These are phyloP conservation scores for Erythrophleum fordii DNA, from an alignment of 306 rosid genomes.

Conservation along the genomic window DNA sequence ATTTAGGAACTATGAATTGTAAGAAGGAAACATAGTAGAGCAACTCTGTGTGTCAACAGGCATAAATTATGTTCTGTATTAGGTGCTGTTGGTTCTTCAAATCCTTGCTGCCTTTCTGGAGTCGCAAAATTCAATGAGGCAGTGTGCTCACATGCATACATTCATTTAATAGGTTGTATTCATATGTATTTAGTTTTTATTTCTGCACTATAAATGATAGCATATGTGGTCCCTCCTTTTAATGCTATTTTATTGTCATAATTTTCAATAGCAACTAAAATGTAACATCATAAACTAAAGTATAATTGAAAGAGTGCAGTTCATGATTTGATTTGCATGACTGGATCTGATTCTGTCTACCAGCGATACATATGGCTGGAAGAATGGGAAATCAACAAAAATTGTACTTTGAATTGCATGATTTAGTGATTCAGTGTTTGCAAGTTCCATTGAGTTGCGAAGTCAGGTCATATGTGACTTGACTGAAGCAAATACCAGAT, in stretches of 20 bases:
- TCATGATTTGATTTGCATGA: background rate
- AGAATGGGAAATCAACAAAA: background rate
- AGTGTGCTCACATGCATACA: background rate
- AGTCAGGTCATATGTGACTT: background rate
- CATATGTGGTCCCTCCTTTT: background rate
- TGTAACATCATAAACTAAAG: background rate
- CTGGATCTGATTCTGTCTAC: background rate
- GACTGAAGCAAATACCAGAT: background rate
- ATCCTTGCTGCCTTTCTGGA: constrained; percentile 1
- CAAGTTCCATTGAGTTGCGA: background rate
- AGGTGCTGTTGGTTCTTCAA: background rate
- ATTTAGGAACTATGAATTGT: constrained; percentile 23
- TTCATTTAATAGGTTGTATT: background rate
- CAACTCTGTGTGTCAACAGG: background rate
- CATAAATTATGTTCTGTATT: background rate
- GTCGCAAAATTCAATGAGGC: constrained; percentile 1
- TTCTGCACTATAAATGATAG: background rate
- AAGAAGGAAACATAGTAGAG: constrained; percentile 4
- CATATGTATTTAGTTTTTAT: background rate
- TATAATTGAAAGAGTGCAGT: background rate
- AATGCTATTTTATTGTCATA: background rate
- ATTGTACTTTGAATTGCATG: background rate
- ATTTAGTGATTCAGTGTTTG: background rate
- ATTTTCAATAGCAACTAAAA: constrained; percentile 17
- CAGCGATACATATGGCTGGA: background rate